Evolutionary conservation across 106 monocot species (phyloP).

Genomic region (Ottelia alismoides): DNA sequence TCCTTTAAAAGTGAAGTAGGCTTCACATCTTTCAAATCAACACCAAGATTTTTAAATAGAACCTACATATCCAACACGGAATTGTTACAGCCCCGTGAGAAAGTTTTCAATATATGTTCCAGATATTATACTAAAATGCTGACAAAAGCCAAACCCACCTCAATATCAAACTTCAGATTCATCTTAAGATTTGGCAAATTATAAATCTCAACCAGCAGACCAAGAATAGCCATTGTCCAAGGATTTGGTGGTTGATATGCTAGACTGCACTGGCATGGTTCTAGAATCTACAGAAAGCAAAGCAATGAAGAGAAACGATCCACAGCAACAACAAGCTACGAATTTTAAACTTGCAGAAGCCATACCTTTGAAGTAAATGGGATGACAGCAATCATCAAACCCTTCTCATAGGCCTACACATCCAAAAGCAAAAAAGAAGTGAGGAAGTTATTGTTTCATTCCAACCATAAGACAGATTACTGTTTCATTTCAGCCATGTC

Average conservation of each 20-base stretch:
- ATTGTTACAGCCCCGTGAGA: background rate
- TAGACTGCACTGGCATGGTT: slow-evolving; percentile 85
- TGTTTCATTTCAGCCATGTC: no score
- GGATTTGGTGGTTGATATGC: slow-evolving; percentile 99
- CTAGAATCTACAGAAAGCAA: slow-evolving; percentile 52
- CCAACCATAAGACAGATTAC: background rate
- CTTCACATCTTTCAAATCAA: slow-evolving; percentile 91
- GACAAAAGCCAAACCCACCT: slow-evolving; percentile 29
- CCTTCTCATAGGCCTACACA: slow-evolving; percentile 87
- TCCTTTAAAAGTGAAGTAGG: slow-evolving; percentile 85
- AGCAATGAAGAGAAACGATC: slow-evolving; percentile 98
- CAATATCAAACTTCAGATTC: slow-evolving; percentile 99
- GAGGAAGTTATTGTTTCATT: no score
- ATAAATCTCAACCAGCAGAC: slow-evolving; percentile 85
- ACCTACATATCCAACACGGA: slow-evolving; percentile 31
- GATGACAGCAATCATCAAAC: slow-evolving; percentile 97
- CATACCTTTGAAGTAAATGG: slow-evolving; percentile 97
- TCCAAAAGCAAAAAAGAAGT: slow-evolving; percentile 2
- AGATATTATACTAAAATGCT: no score
- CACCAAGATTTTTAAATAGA: slow-evolving; percentile 84
- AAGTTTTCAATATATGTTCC: background rate
- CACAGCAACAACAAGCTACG: no score
- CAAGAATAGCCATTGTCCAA: slow-evolving; percentile 98
- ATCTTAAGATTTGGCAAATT: slow-evolving; percentile 95
- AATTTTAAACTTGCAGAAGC: no score